Base-by-base conservation (phyloP, 352 stramenopile species). In the Pythium grandisporangium region DNA sequence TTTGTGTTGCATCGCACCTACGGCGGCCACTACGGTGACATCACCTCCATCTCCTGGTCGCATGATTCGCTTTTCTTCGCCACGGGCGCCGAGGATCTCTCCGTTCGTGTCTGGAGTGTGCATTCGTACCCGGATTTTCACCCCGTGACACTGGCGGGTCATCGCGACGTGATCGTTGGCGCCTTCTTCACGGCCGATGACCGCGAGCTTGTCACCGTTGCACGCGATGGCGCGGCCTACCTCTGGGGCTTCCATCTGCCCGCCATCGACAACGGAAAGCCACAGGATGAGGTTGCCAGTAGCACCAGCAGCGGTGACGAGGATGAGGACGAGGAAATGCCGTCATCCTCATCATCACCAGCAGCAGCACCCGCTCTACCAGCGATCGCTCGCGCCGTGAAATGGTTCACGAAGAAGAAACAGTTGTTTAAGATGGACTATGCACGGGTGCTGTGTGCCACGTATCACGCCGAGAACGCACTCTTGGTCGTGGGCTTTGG, bases 401-500 rank as follows among this genome's bases (percentile, higher is more conserved):
- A 92, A 58, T 96, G 83, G 84, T 81, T 63, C 33, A 93, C 78
- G 7, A 80, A 81, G 51, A 70, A 77, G 48, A 93, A 91, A 55
- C 76, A 92, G 39, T 76, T 92, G 24, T 70, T 95, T 54, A 93
- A 95, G 52, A 93, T 90, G 76, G 80, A 95, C 45, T 92, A 76
- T 42, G 83, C 85, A 39, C 92, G 89, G 55, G 79, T 96, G 37
- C 40, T 85, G 20, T 93, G 79, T 43, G 92, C 73, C 35, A 93
- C 80, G 7, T 98, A 96, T 55, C 94, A 97, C 54, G 70, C 78
- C 4, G 55, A 49, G 27, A 67, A 72, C 5, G 70, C 78, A 2
- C 61, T 99, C 37, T 77, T 99, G 8, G 82, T 98, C 10, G 78
- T 98, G 16, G 96, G 95, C 30, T 99, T 99, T 67, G 85, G 82